These are phyloP conservation scores for Neospermospora avenae DNA, from an alignment of 2,329 filamentous ascomycete species.

Conservation along the genomic window DNA sequence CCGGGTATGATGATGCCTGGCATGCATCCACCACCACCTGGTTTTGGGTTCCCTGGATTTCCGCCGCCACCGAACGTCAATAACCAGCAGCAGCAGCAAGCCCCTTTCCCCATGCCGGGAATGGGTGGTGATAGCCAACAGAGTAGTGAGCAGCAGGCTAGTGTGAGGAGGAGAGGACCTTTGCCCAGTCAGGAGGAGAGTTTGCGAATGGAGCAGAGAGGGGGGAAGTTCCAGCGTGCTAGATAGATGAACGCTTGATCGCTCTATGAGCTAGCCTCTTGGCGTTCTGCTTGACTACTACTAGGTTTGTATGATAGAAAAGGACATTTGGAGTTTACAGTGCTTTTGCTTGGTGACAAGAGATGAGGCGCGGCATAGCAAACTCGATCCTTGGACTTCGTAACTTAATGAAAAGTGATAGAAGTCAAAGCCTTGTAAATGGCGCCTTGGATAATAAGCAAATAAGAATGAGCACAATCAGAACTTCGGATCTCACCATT, in stretches of 20 bases:
- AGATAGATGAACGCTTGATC: constrained; percentile 19
- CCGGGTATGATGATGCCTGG: constrained; percentile 47
- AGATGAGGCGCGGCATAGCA: too few species aligned
- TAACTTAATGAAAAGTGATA: too few species aligned
- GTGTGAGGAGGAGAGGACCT: constrained; percentile 60
- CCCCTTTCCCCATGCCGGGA: constrained; percentile 34
- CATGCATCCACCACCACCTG: constrained; percentile 27
- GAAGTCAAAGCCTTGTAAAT: too few species aligned
- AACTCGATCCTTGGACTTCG: too few species aligned
- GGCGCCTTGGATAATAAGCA: too few species aligned
- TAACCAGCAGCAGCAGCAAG: constrained; percentile 33
- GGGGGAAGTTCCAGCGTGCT: constrained; percentile 55
- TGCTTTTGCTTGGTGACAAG: background rate
- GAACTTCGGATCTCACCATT: too few species aligned
- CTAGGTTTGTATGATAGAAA: constrained; percentile 19
- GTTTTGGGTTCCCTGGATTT: constrained; percentile 32
- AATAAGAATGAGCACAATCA: too few species aligned
- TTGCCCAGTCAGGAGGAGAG: constrained; percentile 83
- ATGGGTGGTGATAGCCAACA: constrained; percentile 33
- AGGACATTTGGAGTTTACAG: constrained; percentile 5
- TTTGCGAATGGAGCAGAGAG: constrained; percentile 70
- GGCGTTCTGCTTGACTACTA: background rate
- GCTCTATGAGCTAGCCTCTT: background rate
- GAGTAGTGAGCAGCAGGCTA: constrained; percentile 22
- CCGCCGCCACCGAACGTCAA: background rate